A percentile compares a stretch with the other conserved stretches of the same genome.
phyloP scores from a whole-genome alignment of 805 yeast genomes.

The Ogataea pini region DNA sequence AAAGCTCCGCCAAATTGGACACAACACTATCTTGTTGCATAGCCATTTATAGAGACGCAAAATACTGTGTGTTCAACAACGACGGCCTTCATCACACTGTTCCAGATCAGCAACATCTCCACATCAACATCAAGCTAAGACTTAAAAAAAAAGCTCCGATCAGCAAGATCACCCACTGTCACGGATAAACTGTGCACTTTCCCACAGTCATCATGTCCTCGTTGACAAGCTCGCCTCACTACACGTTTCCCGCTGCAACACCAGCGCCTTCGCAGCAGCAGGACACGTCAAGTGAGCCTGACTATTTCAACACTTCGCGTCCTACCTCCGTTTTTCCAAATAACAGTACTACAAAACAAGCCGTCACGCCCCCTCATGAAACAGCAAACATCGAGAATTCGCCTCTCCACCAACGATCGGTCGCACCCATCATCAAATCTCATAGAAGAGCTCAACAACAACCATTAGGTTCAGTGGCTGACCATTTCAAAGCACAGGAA shows the following conservation, averaged over 20 bases:
- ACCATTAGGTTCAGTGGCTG: slow-evolving; percentile 3
- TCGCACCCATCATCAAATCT: background rate
- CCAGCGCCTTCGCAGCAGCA: slow-evolving; percentile 2
- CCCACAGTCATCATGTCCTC: slow-evolving; percentile 13
- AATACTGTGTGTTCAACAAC: background rate
- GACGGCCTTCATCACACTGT: background rate
- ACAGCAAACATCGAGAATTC: background rate
- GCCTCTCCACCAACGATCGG: background rate
- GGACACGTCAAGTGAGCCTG: slow-evolving; percentile 1
- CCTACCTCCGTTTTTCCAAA: background rate
- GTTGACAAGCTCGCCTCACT: slow-evolving; percentile 18
- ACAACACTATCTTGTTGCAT: background rate
- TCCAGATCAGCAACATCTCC: background rate
- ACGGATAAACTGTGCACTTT: background rate
- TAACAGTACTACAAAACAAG: background rate
- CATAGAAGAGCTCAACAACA: background rate
- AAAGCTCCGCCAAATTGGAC: background rate
- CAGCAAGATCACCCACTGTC: background rate
- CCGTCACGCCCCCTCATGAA: background rate
- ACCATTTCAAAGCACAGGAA: slow-evolving; percentile 3
- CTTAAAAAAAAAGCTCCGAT: background rate
- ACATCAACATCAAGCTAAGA: background rate
- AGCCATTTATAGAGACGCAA: slow-evolving; percentile 4
- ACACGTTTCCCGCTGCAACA: slow-evolving; percentile 13
- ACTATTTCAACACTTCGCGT: slow-evolving; percentile 5